These are phyloP conservation scores for Hyaloscypha finlandica DNA, from an alignment of 495 filamentous ascomycete genomes.

Conservation along the genomic window DNA sequence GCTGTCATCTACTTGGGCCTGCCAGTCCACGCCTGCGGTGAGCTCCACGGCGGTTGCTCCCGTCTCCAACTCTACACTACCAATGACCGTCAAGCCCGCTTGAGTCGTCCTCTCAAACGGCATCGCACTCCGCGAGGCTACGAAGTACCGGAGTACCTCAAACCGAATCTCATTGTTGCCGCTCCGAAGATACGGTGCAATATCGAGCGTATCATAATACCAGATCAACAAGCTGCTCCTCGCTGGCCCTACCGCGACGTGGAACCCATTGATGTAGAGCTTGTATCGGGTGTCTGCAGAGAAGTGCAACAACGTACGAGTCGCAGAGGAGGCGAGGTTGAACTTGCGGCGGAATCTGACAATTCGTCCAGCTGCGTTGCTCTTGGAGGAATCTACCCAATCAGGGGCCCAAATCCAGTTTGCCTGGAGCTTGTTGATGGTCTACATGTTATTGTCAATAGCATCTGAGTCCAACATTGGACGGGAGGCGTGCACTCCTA, in stretches of 20 bases:
- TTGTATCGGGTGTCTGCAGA: constrained; percentile 46
- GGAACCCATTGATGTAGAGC: constrained; percentile 39
- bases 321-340: constrained; percentile 22
- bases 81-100: constrained; percentile 40
- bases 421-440: constrained; percentile 38
- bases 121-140: constrained; percentile 35
- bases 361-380: constrained; percentile 37
- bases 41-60: constrained; percentile 30
- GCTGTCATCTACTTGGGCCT: constrained; percentile 34
- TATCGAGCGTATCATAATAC: constrained; percentile 45
- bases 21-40: constrained; percentile 29
- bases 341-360: constrained; percentile 36
- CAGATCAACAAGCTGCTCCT: constrained; percentile 40
- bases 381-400: constrained; percentile 38
- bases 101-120: constrained; percentile 40
- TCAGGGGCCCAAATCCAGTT: constrained; percentile 43
- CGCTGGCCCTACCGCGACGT: constrained; percentile 40
- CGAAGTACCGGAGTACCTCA: constrained; percentile 40
- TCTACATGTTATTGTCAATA: constrained; percentile 27
- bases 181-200: constrained; percentile 34
- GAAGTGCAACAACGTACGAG: constrained; percentile 33
- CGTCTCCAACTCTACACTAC: constrained; percentile 33
- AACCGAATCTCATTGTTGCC: constrained; percentile 39
- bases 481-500: background rate
- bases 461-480: background rate